Percentiles rank a stretch among this genome's conserved stretches.
These are phyloP conservation scores for Teunomyces barrocoloradensis DNA, from an alignment of 805 yeast species.

Conservation along the genomic window DNA sequence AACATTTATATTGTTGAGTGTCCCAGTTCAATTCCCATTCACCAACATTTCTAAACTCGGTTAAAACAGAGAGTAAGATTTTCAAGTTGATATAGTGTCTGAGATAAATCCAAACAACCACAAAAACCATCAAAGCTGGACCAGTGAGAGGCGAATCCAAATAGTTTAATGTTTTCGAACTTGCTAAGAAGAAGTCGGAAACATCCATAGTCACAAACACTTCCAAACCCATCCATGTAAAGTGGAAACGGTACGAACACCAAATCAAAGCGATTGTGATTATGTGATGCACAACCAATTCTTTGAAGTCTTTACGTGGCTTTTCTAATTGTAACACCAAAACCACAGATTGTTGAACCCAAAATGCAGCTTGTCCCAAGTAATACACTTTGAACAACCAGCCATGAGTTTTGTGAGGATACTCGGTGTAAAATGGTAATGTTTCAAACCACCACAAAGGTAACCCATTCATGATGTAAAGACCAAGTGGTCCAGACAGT, in stretches of 20 bases:
- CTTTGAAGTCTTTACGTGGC: slow-evolving; percentile 92
- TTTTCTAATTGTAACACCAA: slow-evolving; percentile 82
- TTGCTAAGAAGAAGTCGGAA: slow-evolving; percentile 83
- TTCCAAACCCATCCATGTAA: slow-evolving; percentile 92
- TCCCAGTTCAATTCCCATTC: slow-evolving; percentile 77
- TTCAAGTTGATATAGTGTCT: slow-evolving; percentile 83
- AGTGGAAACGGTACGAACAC: slow-evolving; percentile 88
- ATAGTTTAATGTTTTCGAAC: slow-evolving; percentile 85
- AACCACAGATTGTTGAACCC: slow-evolving; percentile 94
- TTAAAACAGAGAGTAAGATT: slow-evolving; percentile 79
- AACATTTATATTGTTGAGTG: slow-evolving; percentile 93
- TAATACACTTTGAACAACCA: slow-evolving; percentile 75
- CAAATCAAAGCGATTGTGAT: slow-evolving; percentile 85
- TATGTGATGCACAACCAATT: slow-evolving; percentile 88
- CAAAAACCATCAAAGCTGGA: slow-evolving; percentile 68
- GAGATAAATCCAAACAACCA: slow-evolving; percentile 75
- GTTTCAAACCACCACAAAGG: slow-evolving; percentile 93
- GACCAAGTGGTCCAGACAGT: slow-evolving; percentile 77
- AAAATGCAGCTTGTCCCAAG: slow-evolving; percentile 90
- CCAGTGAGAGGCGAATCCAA: slow-evolving; percentile 63
- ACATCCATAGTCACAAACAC: slow-evolving; percentile 95
- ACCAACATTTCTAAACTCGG: slow-evolving; percentile 86
- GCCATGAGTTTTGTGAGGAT: slow-evolving; percentile 80
- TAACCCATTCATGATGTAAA: slow-evolving; percentile 76
- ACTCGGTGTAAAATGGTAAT: slow-evolving; percentile 68